These are phyloP conservation scores for Raphanus sativus DNA, from an alignment of 345 rosid genomes.

Conservation along the genomic window DNA sequence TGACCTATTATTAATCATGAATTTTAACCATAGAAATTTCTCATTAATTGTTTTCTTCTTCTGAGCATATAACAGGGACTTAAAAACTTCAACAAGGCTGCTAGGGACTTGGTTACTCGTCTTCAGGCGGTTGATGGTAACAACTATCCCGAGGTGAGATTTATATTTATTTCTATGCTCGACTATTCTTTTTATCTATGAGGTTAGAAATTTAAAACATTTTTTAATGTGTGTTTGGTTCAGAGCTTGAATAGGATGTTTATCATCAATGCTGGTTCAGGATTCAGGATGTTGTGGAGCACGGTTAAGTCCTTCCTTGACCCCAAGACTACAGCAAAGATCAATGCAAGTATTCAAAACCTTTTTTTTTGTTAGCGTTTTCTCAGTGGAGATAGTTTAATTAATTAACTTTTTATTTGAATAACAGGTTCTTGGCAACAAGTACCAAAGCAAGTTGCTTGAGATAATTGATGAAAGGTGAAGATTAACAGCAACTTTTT, in stretches of 20 bases:
- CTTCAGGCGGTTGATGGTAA: conserved; percentile 91
- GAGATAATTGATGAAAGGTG: conserved; percentile 84
- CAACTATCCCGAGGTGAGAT: conserved; percentile 87
- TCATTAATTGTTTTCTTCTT: no score
- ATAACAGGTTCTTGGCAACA: conserved; percentile 86
- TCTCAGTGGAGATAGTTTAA: conserved; percentile 10
- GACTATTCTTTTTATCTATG: background rate
- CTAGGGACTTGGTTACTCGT: conserved; percentile 80
- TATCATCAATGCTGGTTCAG: conserved; percentile 97
- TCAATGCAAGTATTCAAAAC: conserved; percentile 57
- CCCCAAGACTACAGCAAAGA: conserved; percentile 94
- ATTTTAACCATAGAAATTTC: no score
- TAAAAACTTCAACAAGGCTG: conserved; percentile 82
- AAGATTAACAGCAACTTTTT: conserved; percentile 3
- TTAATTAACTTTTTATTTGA: background rate
- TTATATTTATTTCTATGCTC: background rate
- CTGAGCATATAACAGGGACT: conserved; percentile 64
- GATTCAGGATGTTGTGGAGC: conserved; percentile 99
- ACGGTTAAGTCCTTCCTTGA: conserved; percentile 93
- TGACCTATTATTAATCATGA: no score
- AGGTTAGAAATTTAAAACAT: background rate
- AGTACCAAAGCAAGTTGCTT: conserved; percentile 91
- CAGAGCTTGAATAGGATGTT: conserved; percentile 97
- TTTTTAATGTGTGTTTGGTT: conserved; percentile 10
- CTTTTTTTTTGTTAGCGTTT: background rate